Conservation (phyloP, 2,329 filamentous ascomycete species). For the Microcyclospora tardicrescens region DNA sequence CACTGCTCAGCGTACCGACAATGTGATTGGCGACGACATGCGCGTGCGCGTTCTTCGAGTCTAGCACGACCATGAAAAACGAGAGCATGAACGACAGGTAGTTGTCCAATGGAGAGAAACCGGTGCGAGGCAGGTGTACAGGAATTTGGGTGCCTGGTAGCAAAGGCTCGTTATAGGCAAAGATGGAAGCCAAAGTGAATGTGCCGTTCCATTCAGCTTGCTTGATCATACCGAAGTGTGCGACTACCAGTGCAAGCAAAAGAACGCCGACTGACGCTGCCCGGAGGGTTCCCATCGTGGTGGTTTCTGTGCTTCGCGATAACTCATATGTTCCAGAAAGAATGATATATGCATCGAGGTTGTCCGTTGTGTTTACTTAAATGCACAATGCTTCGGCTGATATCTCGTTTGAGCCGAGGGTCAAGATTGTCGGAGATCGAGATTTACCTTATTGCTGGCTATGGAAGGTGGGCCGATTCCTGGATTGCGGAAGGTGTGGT, state of each 20-base stretch:
- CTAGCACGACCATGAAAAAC: constrained; percentile 10
- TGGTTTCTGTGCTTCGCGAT: too few species aligned
- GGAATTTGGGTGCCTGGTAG: constrained; percentile 12
- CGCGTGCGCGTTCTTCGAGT: constrained; percentile 9
- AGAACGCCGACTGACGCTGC: constrained; percentile 2
- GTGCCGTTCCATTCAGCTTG: constrained; percentile 12
- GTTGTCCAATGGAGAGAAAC: constrained; percentile 8
- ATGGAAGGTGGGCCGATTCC: too few species aligned
- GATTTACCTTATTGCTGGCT: too few species aligned
- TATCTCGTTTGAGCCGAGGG: too few species aligned
- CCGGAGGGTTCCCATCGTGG: too few species aligned
- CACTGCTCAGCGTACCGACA: constrained; percentile 9
- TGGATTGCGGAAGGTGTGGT: too few species aligned
- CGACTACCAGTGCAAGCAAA: constrained; percentile 2
- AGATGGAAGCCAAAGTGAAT: constrained; percentile 5
- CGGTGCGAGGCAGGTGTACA: constrained; percentile 9
- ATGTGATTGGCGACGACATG: constrained; percentile 12
- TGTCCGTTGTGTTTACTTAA: too few species aligned
- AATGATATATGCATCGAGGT: too few species aligned
- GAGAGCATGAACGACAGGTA: constrained; percentile 13
- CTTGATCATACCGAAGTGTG: constrained; percentile 8
- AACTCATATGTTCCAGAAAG: too few species aligned
- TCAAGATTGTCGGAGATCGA: too few species aligned
- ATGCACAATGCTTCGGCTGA: too few species aligned
- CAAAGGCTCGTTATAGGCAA: constrained; percentile 7